Percentiles rank a stretch among this genome's conserved stretches.
Conservation (phyloP, 108 stramenopile genomes). For the Parmales sp. region DNA sequence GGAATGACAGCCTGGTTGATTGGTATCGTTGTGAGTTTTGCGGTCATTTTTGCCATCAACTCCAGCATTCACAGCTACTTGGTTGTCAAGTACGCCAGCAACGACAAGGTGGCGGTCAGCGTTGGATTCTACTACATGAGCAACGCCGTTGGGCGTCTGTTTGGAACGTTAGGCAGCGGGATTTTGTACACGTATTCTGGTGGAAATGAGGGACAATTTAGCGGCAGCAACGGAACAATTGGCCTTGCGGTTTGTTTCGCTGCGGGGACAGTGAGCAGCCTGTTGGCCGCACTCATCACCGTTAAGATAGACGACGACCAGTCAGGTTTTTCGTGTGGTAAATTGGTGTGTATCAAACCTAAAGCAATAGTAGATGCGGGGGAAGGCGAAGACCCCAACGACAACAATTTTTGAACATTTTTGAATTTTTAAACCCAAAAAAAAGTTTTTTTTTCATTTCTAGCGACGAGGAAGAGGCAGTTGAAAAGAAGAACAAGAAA, state of each 20-base stretch:
- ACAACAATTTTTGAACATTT: too few relatives aligned
- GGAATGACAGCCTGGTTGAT: constrained; percentile 56
- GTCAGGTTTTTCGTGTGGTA: constrained; percentile 59
- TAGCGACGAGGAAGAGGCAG: too few relatives aligned
- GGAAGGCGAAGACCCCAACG: too few relatives aligned
- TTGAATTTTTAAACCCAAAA: too few relatives aligned
- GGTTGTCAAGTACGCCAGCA: constrained; percentile 82
- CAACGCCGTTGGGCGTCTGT: constrained; percentile 77
- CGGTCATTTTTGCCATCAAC: constrained; percentile 83
- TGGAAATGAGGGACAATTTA: constrained; percentile 42
- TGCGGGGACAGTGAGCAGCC: constrained; percentile 63
- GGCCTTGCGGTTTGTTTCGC: constrained; percentile 69
- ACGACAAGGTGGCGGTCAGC: constrained; percentile 77
- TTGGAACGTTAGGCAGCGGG: constrained; percentile 81
- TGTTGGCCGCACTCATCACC: constrained; percentile 62
- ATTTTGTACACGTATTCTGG: constrained; percentile 78
- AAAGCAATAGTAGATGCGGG: too few relatives aligned
- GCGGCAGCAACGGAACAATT: constrained; percentile 53
- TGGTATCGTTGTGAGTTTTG: constrained; percentile 60
- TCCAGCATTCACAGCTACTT: constrained; percentile 83
- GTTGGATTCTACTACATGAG: constrained; percentile 94
- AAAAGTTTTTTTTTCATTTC: too few relatives aligned
- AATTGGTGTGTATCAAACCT: not conserved
- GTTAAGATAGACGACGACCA: constrained; percentile 59
- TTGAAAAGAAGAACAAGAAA: too few relatives aligned